Evolutionary conservation across 108 stramenopile genomes (phyloP), one percentile per base, ranked within the genome.

Genomic region (Pseudonitzschia multistriata): DNA sequence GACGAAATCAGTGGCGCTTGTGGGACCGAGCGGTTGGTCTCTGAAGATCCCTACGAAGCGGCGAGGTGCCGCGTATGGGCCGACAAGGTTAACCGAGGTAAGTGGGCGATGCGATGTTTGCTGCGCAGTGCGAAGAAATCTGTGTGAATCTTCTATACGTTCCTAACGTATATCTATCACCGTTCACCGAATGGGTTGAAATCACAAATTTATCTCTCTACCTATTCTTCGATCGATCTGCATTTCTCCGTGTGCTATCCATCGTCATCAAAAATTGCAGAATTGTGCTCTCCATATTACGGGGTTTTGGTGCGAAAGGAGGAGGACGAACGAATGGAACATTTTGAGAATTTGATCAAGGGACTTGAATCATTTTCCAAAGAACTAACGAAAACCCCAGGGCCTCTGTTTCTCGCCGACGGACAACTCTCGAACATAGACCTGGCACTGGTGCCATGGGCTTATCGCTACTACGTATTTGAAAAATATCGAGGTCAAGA

Each of bases 211-310:
- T n/a, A n/a, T n/a, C n/a, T n/a, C n/a, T n/a, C n/a, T n/a, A n/a
- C n/a, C n/a, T n/a, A n/a, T n/a, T n/a, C n/a, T n/a, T n/a, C n/a
- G n/a, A n/a, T n/a, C n/a, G n/a, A n/a, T n/a, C n/a, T n/a, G n/a
- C n/a, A n/a, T n/a, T 39, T 39, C 37, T 39, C 37, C 7, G 5
- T 39, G 37, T 10, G 37, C 10, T 39, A 7, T 10, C 7, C 10
- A 7, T 10, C 37, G 37, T 10, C 10, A 5, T 7, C 37, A 39
- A 39, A 5, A 10, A 39, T 39, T 10, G 37, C 37, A 39, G 87
- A 91, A 56, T 85, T 86, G 52, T 88, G 87, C 73, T 88, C 87
- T 1, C 83, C 87, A 10, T 94, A 94, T 59, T 94, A 94, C 68
- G 85, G 85, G 0, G 85, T 90, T 0, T 56, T 94, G 34, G 93